A percentile compares a stretch with the other conserved stretches of the same genome.
Conservation (phyloP, 164 flowering plant species). For the Stephania cephalantha region DNA sequence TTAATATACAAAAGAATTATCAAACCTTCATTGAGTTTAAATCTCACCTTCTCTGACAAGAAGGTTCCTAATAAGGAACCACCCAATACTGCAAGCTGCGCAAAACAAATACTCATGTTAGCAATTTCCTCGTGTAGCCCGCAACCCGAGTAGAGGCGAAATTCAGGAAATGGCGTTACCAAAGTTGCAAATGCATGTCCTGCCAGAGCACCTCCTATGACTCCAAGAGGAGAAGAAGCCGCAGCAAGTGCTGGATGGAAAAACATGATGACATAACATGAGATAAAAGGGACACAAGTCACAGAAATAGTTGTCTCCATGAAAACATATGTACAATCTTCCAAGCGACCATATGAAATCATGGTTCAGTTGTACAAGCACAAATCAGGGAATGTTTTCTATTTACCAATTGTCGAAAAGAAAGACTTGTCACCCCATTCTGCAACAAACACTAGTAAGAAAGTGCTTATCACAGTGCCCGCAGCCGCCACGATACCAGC, state of each 20-base stretch:
- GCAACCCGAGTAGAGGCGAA: neutral
- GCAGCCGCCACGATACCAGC: conserved; percentile 89
- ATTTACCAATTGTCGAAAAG: conserved; percentile 93
- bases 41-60: conserved; percentile 85
- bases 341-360: neutral
- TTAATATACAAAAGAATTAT: too few relatives aligned
- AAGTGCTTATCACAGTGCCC: conserved; percentile 73
- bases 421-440: conserved; percentile 99
- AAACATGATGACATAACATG: conserved; percentile 7
- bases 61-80: conserved; percentile 87
- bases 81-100: conserved; percentile 94
- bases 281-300: neutral
- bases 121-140: neutral
- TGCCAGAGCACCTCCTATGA: conserved; percentile 87
- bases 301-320: neutral
- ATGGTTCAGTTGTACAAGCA: neutral
- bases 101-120: conserved; percentile 3
- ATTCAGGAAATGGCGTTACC: conserved; percentile 40
- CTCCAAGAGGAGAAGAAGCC: conserved; percentile 97
- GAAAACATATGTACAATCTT: neutral
- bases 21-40: neutral
- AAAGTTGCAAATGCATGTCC: conserved; percentile 94
- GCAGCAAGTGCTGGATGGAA: conserved; percentile 81
- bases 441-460: conserved; percentile 83
- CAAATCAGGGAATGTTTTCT: neutral